phyloP scores from a whole-genome alignment of 495 filamentous ascomycete species.

The Pyrenula massariospora region DNA sequence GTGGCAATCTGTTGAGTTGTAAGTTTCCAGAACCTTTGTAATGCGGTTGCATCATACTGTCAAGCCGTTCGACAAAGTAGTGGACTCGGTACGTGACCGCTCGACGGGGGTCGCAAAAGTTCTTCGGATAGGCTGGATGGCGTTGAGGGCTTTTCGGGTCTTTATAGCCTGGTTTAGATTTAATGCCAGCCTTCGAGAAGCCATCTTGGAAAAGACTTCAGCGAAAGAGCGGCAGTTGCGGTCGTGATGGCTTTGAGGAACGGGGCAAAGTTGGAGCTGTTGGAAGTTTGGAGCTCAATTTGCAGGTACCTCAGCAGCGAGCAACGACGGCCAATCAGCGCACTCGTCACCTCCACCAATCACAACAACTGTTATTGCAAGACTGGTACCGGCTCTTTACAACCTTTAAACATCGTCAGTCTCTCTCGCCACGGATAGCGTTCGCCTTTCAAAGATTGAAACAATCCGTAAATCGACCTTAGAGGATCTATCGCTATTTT shows the following conservation, averaged over 20 bases:
- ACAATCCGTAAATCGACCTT: no score
- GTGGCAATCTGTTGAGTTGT: conserved; percentile 68
- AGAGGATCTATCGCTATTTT: no score
- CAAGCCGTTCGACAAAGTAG: conserved; percentile 91
- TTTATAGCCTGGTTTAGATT: conserved; percentile 80
- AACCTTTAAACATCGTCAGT: no score
- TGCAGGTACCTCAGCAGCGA: not conserved
- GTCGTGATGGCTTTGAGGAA: not conserved
- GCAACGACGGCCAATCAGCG: not conserved
- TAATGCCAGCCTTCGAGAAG: conserved; percentile 83
- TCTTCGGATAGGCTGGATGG: conserved; percentile 61
- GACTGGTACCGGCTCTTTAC: no score
- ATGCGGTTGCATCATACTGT: conserved; percentile 51
- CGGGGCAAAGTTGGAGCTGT: not conserved
- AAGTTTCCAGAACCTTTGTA: conserved; percentile 20
- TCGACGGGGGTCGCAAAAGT: conserved; percentile 75
- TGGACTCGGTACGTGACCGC: conserved; percentile 76
- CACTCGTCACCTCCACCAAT: no score
- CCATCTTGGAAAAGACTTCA: conserved; percentile 49
- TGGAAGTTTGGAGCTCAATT: not conserved
- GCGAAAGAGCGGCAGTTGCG: conserved; percentile 2
- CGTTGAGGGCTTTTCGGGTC: conserved; percentile 62
- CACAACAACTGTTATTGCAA: no score
- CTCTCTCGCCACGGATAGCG: no score
- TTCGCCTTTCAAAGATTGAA: no score